Conservation (phyloP, 2,329 filamentous ascomycete genomes). For the Fusarium sp. region DNA sequence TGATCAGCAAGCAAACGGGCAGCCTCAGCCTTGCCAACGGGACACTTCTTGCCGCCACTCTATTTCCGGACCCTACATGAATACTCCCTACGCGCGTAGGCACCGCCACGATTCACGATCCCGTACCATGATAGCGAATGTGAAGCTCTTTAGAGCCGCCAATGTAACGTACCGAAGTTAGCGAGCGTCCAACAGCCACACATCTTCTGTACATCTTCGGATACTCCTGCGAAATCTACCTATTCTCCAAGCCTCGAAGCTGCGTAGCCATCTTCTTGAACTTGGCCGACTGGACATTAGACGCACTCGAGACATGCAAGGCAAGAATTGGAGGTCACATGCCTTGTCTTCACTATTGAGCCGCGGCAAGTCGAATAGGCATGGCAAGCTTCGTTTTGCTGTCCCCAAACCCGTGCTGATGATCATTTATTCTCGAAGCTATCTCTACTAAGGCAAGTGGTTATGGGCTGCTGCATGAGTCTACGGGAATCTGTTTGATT, state of each 20-base stretch:
- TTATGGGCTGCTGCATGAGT: too few species aligned
- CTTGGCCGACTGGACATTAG: neutral
- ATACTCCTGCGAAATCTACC: neutral
- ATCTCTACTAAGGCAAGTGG: too few species aligned
- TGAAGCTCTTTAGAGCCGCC: neutral
- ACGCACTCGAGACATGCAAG: too few species aligned
- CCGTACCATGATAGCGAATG: too few species aligned
- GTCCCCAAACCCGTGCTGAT: too few species aligned
- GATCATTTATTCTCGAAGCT: too few species aligned
- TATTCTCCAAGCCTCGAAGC: neutral
- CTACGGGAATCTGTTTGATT: too few species aligned
- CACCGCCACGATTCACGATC: neutral
- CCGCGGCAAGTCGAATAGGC: too few species aligned
- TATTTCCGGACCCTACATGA: neutral
- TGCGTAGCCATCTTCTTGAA: neutral
- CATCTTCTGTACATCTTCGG: neutral
- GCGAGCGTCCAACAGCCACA: neutral
- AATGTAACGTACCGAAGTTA: neutral
- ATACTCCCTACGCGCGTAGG: neutral
- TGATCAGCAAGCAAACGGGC: neutral
- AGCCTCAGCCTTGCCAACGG: neutral
- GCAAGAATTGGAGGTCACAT: neutral
- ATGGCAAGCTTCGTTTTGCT: too few species aligned
- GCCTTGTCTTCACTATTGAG: fast-evolving
- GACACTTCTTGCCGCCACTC: neutral